Conservation (phyloP, 345 rosid species). For the Lepidium africanum region DNA sequence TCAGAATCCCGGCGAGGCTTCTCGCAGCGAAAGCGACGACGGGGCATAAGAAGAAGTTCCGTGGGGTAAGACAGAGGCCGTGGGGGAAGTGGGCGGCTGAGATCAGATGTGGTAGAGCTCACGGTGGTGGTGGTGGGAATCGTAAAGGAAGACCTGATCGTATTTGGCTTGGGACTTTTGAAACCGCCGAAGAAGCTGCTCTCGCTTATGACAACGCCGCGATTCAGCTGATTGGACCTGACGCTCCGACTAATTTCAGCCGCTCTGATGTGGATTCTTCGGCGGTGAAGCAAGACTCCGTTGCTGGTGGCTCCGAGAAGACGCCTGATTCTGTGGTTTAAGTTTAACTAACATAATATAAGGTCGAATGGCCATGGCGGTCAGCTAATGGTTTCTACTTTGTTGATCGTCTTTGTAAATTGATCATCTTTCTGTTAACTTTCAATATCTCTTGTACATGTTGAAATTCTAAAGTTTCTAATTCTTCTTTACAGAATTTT, state of each 20-base stretch:
- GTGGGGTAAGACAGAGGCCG: constrained; percentile 58
- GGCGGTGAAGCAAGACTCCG: constrained; percentile 11
- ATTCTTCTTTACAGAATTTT: not conserved
- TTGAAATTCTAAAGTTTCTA: not conserved
- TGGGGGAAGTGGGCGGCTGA: constrained; percentile 73
- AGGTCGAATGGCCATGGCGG: not conserved
- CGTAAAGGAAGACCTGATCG: constrained; percentile 34
- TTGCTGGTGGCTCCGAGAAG: not conserved
- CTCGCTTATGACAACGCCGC: constrained; percentile 50
- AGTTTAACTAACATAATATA: not conserved
- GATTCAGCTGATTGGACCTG: constrained; percentile 34
- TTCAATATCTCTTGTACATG: not conserved
- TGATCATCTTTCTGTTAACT: not conserved
- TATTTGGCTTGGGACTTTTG: constrained; percentile 52
- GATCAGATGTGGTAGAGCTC: constrained; percentile 34
- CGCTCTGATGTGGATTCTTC: not conserved
- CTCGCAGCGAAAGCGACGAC: not conserved
- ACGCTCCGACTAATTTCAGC: constrained; percentile 47
- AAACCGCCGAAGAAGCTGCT: constrained; percentile 61
- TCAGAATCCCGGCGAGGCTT: constrained; percentile 11
- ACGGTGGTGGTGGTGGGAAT: constrained; percentile 1
- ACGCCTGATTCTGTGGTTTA: not conserved
- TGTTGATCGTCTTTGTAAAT: constrained; percentile 8
- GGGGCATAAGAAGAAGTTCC: constrained; percentile 28
- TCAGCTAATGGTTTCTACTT: not conserved